A percentile compares a stretch with the other conserved stretches of the same genome.
phyloP scores from a whole-genome alignment of 495 filamentous ascomycete genomes.

The Tuber microsphaerosporum region DNA sequence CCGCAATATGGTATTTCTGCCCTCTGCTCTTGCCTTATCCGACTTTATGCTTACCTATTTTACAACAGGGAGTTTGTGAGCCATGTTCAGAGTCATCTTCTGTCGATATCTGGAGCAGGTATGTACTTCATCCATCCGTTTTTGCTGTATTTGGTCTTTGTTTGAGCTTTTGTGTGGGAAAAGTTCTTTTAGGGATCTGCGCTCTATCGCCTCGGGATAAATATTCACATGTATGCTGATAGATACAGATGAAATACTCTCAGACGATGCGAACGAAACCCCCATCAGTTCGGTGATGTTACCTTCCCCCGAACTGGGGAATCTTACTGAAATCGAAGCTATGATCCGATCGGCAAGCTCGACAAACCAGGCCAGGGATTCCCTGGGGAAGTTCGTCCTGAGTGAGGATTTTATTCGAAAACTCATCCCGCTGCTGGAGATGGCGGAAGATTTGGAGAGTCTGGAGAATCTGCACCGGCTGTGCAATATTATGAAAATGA shows the following conservation, averaged over 20 bases:
- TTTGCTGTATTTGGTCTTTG: slow-evolving; percentile 21
- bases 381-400: slow-evolving; percentile 81
- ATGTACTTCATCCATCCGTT: slow-evolving; percentile 20
- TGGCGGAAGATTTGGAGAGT: slow-evolving; percentile 86
- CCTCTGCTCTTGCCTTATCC: slow-evolving; percentile 7
- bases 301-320: slow-evolving; percentile 68
- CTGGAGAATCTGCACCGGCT: slow-evolving; percentile 76
- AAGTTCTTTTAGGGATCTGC: neutral
- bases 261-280: slow-evolving; percentile 58
- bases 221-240: slow-evolving; percentile 5
- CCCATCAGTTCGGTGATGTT: slow-evolving; percentile 59
- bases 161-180: slow-evolving; percentile 5
- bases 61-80: slow-evolving; percentile 78
- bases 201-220: neutral
- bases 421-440: slow-evolving; percentile 71
- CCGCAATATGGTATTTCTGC: slow-evolving; percentile 68
- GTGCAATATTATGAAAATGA: slow-evolving; percentile 96
- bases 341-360: slow-evolving; percentile 68
- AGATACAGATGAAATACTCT: slow-evolving; percentile 71
- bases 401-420: slow-evolving; percentile 78
- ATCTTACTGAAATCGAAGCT: slow-evolving; percentile 73
- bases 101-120: slow-evolving; percentile 39
- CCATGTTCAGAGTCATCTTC: slow-evolving; percentile 64
- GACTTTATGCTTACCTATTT: slow-evolving; percentile 19
- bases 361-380: slow-evolving; percentile 70